Base-by-base conservation (phyloP, 495 filamentous ascomycete genomes). In the Endocarpon pusillum region DNA sequence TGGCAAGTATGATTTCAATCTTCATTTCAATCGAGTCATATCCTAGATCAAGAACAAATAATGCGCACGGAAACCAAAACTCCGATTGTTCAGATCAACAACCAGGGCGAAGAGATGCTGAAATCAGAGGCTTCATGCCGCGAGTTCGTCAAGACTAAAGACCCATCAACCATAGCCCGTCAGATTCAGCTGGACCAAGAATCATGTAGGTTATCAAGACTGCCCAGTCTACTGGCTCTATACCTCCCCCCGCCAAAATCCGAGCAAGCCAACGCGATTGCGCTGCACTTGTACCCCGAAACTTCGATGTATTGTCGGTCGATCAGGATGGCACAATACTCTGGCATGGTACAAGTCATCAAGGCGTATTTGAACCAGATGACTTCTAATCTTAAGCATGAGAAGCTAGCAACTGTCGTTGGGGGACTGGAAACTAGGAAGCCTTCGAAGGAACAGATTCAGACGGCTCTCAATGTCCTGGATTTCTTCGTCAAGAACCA, bases 281-380 rank as follows among this genome's bases (percentile, higher is more conserved):
- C 51, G 25, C 21, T 36, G 26, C 35, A 52, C 19, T 28, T 56
- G 27, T 42, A 35, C 14, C 49, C 47, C n/a, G n/a, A n/a, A n/a
- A n/a, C n/a, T n/a, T n/a, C n/a, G n/a, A n/a, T n/a, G n/a, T n/a
- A n/a, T n/a, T n/a, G n/a, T n/a, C n/a, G 22, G 21, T 33, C 42
- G 2, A 19, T 50, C 14, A 33, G 24, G 10, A 22, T 7, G 11
- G 18, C 25, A 8, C 45, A 50, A 32, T 58, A 52, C 32, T 34
- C 35, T 18, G 41, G 49, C 9, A 51, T 58, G 9, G 31, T 59
- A 14, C 34, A 47, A 21, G 42, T 43, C n/a, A 55, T 59, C 39
- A 46, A 33, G 32, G 36, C 40, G 2, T 51, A 54, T 32, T 29
- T 48, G 3, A 33, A 17, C 17, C 36, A 43, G 31, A 40, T 52